These are phyloP conservation scores for Nosema granulosis DNA, from an alignment of 371 early-diverging fungal genomes.

Conservation along the genomic window DNA sequence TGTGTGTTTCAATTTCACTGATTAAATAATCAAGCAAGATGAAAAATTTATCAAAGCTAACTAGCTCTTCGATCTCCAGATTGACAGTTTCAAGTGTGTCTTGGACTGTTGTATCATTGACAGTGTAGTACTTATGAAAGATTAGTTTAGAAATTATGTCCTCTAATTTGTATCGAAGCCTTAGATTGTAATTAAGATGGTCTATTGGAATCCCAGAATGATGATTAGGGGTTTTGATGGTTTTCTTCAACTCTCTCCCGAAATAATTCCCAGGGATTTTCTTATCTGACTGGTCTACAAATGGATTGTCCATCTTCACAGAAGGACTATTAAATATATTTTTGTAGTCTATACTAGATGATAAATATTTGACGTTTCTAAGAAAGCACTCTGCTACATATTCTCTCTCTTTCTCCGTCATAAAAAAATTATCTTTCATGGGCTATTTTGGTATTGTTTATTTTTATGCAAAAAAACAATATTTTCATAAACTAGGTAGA, in stretches of 20 bases:
- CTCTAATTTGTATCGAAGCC: not conserved
- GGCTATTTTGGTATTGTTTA: too few species aligned
- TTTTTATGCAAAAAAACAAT: too few species aligned
- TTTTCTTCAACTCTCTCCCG: slow-evolving; percentile 6
- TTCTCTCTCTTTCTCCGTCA: slow-evolving; percentile 50
- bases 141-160: not conserved
- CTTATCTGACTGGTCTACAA: not conserved
- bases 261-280: slow-evolving; percentile 1
- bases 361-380: slow-evolving; percentile 14
- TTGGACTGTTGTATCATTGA: too few species aligned
- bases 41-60: not conserved
- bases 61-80: too few species aligned
- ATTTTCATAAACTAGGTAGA: too few species aligned
- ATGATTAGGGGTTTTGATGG: not conserved
- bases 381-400: slow-evolving; percentile 39
- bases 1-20: not conserved
- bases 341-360: slow-evolving; percentile 17
- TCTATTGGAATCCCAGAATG: not conserved
- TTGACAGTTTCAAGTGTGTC: too few species aligned
- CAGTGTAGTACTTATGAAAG: not conserved
- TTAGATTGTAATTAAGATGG: not conserved
- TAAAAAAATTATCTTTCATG: slow-evolving; percentile 28
- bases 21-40: not conserved
- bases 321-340: not conserved
- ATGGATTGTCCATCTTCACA: slow-evolving; percentile 21